These are phyloP conservation scores for Coemansia sp. DNA, from an alignment of 192 early-diverging fungal genomes.

Conservation along the genomic window DNA sequence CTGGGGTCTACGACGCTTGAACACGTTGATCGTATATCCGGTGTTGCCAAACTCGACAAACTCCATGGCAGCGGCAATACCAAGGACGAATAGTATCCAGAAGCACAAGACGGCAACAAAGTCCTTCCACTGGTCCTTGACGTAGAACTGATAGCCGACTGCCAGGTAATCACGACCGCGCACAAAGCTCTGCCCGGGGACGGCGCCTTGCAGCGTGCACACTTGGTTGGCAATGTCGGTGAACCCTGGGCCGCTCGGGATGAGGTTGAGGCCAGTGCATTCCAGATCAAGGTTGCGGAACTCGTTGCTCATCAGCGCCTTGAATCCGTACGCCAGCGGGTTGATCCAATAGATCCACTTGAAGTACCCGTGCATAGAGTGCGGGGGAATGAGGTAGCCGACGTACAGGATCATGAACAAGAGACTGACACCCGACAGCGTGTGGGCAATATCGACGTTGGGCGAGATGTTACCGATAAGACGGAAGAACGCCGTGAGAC, in stretches of 20 bases:
- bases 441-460: slow-evolving; percentile 52
- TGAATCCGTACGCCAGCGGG: slow-evolving; percentile 69
- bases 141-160: slow-evolving; percentile 59
- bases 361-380: slow-evolving; percentile 67
- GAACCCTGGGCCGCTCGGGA: slow-evolving; percentile 60
- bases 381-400: slow-evolving; percentile 63
- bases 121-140: slow-evolving; percentile 62
- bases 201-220: slow-evolving; percentile 69
- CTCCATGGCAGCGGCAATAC: slow-evolving; percentile 59
- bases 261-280: slow-evolving; percentile 36
- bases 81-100: slow-evolving; percentile 41
- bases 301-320: slow-evolving; percentile 72
- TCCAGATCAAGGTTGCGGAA: slow-evolving; percentile 56
- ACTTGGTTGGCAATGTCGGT: slow-evolving; percentile 55
- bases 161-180: slow-evolving; percentile 65
- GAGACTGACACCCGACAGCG: slow-evolving; percentile 43
- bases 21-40: slow-evolving; percentile 59
- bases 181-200: slow-evolving; percentile 60
- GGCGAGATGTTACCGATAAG: slow-evolving; percentile 52
- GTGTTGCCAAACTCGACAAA: slow-evolving; percentile 63
- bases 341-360: slow-evolving; percentile 72
- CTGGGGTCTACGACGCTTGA: slow-evolving; percentile 47
- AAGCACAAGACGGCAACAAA: slow-evolving; percentile 61
- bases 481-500: slow-evolving; percentile 65
- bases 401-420: slow-evolving; percentile 51